Evolutionary conservation across 306 rosid species (phyloP).

Genomic region (Vigna reflexopilosa): DNA sequence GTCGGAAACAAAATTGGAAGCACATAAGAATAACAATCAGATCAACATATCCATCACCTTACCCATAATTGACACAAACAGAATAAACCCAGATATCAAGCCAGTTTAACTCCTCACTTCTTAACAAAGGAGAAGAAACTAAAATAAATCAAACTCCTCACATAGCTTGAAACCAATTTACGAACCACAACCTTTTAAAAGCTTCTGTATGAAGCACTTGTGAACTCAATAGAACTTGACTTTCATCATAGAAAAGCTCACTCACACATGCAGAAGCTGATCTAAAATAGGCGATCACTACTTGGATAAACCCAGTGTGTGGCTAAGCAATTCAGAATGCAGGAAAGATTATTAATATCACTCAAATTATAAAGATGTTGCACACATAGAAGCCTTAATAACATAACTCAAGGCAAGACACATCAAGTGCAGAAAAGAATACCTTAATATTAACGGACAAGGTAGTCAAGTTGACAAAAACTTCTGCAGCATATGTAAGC

Average conservation of each 20-base stretch:
- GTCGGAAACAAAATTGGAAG: constrained; percentile 46
- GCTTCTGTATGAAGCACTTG: not conserved
- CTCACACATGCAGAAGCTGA: not conserved
- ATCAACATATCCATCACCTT: constrained; percentile 26
- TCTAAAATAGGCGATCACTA: not conserved
- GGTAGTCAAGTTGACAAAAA: not conserved
- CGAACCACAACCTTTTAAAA: not conserved
- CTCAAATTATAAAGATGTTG: not conserved
- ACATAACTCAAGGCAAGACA: not conserved
- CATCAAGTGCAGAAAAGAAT: constrained; percentile 9
- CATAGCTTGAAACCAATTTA: not conserved
- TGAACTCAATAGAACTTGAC: not conserved
- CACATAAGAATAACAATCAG: constrained; percentile 11
- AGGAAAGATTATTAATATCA: constrained; percentile 6
- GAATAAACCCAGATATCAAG: not conserved
- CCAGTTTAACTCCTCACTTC: not conserved
- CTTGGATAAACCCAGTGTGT: not conserved
- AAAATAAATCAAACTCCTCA: not conserved
- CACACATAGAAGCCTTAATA: not conserved
- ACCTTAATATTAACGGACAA: not conserved
- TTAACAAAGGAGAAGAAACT: not conserved
- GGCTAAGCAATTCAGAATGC: constrained; percentile 12
- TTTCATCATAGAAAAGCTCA: not conserved
- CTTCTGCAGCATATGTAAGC: not conserved
- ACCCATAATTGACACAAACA: constrained; percentile 16